phyloP scores from a whole-genome alignment of 805 yeast species.

The Phaffomyces thermotolerans region DNA sequence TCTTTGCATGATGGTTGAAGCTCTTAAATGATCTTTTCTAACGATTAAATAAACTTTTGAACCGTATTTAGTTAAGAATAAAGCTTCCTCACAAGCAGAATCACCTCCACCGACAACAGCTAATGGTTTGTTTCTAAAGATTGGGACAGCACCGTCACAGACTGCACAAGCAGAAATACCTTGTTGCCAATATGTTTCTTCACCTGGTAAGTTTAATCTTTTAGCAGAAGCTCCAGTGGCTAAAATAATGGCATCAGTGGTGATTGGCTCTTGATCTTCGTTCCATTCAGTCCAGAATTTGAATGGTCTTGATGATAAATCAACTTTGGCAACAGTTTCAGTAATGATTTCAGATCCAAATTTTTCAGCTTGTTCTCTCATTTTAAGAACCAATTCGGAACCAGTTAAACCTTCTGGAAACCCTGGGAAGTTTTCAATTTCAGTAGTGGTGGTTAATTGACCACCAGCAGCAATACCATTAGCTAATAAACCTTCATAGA shows the following conservation, averaged over 20 bases:
- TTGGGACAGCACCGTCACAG: constrained; percentile 99
- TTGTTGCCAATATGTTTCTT: constrained; percentile 96
- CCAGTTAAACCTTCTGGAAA: constrained; percentile 93
- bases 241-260: constrained; percentile 85
- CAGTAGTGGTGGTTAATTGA: constrained; percentile 97
- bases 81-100: constrained; percentile 98
- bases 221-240: constrained; percentile 99
- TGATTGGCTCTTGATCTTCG: constrained; percentile 85
- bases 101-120: constrained; percentile 99
- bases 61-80: constrained; percentile 94
- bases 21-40: constrained; percentile 91
- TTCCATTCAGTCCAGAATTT: constrained; percentile 95
- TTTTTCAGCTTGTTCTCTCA: constrained; percentile 80
- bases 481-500: constrained; percentile 93
- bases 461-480: constrained; percentile 99
- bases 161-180: constrained; percentile 99
- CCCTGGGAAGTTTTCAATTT: constrained; percentile 98
- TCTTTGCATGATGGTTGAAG: constrained; percentile 95
- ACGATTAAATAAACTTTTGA: constrained; percentile 91
- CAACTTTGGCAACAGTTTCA: constrained; percentile 91
- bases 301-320: constrained; percentile 82
- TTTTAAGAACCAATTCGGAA: constrained; percentile 80
- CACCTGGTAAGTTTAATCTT: constrained; percentile 92
- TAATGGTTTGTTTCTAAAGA: constrained; percentile 94
- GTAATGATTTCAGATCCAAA: constrained; percentile 94